A percentile compares a stretch with the other conserved stretches of the same genome.
These are phyloP conservation scores for Amanita phalloides DNA, from an alignment of 768 basidiomycete species.

Conservation along the genomic window DNA sequence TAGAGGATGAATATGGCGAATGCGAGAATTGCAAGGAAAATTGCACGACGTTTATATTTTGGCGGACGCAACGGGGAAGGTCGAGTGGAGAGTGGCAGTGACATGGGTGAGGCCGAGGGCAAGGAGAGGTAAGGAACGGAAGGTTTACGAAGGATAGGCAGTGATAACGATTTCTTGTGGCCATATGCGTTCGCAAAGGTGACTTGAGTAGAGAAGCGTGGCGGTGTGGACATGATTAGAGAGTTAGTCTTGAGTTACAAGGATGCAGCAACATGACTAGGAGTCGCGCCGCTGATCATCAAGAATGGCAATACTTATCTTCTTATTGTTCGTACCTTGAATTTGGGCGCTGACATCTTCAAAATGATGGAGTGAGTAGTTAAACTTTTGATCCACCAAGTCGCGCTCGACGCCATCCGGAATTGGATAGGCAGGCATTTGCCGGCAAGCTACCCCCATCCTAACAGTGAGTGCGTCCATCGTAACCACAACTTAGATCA, in stretches of 20 bases:
- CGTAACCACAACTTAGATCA: too few species aligned
- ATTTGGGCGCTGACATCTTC: slow-evolving; percentile 14
- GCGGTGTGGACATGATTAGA: neutral
- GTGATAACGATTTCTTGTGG: neutral
- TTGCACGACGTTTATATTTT: slow-evolving; percentile 42
- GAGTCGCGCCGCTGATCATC: neutral
- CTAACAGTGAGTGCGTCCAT: neutral
- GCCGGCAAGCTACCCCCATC: neutral
- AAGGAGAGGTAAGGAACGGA: neutral
- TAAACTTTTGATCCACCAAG: too few species aligned
- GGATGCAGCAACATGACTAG: neutral
- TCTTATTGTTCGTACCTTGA: neutral
- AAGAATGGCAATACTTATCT: neutral
- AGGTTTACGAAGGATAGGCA: neutral
- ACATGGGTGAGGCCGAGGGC: neutral
- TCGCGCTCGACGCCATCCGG: too few species aligned
- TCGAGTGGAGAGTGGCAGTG: neutral
- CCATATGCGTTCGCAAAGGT: neutral
- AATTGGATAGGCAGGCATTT: too few species aligned
- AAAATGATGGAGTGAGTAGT: slow-evolving; percentile 39
- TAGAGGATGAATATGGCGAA: slow-evolving; percentile 43
- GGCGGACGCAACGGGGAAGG: slow-evolving; percentile 25
- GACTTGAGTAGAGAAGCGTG: neutral
- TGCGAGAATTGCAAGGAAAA: slow-evolving; percentile 41
- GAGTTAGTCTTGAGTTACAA: neutral